These are phyloP conservation scores for Xylariales sp. DNA, from an alignment of 2,329 filamentous ascomycete genomes.

Conservation along the genomic window DNA sequence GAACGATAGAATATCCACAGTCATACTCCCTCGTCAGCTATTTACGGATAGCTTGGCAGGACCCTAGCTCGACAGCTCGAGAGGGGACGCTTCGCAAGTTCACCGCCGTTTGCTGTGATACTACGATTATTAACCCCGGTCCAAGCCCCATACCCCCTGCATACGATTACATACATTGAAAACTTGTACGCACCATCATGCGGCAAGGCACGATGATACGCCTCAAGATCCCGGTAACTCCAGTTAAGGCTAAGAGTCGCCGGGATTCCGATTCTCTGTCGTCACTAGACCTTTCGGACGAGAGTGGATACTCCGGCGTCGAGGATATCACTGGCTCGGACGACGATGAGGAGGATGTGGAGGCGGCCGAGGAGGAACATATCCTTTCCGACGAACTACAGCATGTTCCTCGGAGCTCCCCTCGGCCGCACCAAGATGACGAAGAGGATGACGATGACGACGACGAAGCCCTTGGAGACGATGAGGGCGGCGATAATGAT, in stretches of 20 bases:
- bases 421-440: constrained; percentile 62
- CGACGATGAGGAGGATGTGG: constrained; percentile 81
- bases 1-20: neutral
- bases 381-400: constrained; percentile 66
- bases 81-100: constrained; percentile 39
- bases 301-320: constrained; percentile 77
- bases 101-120: constrained; percentile 54
- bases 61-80: constrained; percentile 18
- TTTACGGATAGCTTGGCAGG: constrained; percentile 20
- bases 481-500: constrained; percentile 44
- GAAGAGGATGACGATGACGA: constrained; percentile 55
- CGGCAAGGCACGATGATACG: constrained; percentile 59
- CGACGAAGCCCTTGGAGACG: constrained; percentile 54
- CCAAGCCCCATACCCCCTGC: constrained; percentile 42
- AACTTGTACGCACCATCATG: constrained; percentile 38
- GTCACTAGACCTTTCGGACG: constrained; percentile 71
- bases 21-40: neutral
- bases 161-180: constrained; percentile 42
- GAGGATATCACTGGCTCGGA: constrained; percentile 83
- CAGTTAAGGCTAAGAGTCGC: constrained; percentile 60
- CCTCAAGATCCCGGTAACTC: constrained; percentile 58
- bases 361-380: constrained; percentile 80
- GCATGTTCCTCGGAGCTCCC: constrained; percentile 55
- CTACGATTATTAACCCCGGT: constrained; percentile 32
- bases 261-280: constrained; percentile 65